Evolutionary conservation across 2,329 filamentous ascomycete species (phyloP), one percentile per base, ranked within the genome.

Genomic region (Fusarium lyarnte): DNA sequence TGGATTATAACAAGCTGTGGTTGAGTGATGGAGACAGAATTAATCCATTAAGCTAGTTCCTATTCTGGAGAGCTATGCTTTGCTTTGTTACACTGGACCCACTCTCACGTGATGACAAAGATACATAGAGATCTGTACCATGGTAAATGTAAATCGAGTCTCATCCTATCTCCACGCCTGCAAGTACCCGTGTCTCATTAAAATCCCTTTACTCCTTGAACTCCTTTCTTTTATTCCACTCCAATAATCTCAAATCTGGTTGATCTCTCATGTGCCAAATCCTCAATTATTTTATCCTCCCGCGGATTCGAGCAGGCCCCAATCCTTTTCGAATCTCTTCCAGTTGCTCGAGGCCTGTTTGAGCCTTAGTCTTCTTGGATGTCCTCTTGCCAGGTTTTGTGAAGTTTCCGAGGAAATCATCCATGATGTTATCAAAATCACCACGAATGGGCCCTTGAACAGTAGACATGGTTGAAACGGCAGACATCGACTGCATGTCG

Each of bases 391-490:
- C 92, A 29, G 87, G 87, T 82, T 90, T 91, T 14, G 89, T 89
- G 79, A 93, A 92, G 38, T 86, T 90, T 13, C 91, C 93, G 31
- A 98, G 83, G 83, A 99, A 99, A 63, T 97, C 95, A 79, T 98
- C 95, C 86, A 99, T 90, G 79, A 98, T 94, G 69, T 86, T 89
- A 79, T 97, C 92, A 81, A 99, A 97, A 79, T 98, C 95, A 42
- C 87, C 85, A 49, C 94, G 87, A 41, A 94, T 84, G 14, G 91
- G 88, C 0, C 91, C 92, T 79, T 83, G 88, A 2, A 93, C 90
- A 70, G 89, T 92, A 3, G 92, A 94, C 59, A 88, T 86, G 8
- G 87, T 87, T 16, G 90, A 91, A 49, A 90, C 84, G 9, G 85
- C 89, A 16, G 90, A 91, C 77, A 91, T 85, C 7, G 89, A 90